These are phyloP conservation scores for Gossypium thurberi DNA, from an alignment of 345 rosid genomes.

Conservation along the genomic window DNA sequence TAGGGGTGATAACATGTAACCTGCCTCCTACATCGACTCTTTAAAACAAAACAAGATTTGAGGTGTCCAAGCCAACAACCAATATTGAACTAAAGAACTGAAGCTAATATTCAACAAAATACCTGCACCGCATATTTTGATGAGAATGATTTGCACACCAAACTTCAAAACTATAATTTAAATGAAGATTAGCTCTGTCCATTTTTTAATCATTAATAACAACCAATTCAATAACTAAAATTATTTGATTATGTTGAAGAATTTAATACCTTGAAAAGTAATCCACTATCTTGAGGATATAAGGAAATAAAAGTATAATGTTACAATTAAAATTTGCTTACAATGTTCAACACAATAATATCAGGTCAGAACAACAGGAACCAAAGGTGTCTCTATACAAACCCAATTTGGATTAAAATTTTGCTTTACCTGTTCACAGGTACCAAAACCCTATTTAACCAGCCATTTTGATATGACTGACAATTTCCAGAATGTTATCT, in stretches of 20 bases:
- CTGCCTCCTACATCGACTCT: neutral
- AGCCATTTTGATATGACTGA: neutral
- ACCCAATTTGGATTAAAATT: neutral
- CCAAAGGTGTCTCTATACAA: neutral
- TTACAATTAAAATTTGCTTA: neutral
- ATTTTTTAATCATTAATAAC: neutral
- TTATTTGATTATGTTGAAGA: neutral
- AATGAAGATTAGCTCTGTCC: neutral
- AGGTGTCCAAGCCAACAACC: neutral
- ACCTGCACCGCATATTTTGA: neutral
- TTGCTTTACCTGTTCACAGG: neutral
- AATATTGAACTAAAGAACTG: neutral
- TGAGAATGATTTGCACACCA: neutral
- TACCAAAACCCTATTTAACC: neutral
- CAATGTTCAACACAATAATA: neutral
- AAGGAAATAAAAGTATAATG: neutral
- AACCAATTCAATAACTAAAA: neutral
- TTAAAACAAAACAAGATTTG: neutral
- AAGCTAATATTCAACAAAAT: constrained; percentile 3
- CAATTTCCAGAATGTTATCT: neutral
- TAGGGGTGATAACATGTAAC: neutral
- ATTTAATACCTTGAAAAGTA: neutral
- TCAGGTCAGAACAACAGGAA: neutral
- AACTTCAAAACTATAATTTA: constrained; percentile 6
- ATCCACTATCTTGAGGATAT: neutral